Percentiles rank a stretch among this genome's conserved stretches.
Conservation (phyloP, 2,329 filamentous ascomycete genomes). For the Coniella vitis region DNA sequence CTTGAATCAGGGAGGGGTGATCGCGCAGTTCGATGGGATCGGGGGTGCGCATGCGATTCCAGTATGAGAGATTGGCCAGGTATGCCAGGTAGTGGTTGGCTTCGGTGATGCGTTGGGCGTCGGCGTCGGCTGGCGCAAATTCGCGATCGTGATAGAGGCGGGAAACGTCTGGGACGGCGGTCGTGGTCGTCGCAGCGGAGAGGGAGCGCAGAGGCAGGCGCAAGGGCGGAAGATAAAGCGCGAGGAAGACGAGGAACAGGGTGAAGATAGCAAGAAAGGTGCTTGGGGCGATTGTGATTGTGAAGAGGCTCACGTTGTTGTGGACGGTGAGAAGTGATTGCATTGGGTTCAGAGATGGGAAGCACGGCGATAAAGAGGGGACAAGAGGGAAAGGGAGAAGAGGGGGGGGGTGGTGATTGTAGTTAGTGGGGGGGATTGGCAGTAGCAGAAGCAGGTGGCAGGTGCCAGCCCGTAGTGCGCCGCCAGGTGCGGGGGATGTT, state of each 20-base stretch:
- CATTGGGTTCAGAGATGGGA: conserved; percentile 34
- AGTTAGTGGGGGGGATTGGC: neutral
- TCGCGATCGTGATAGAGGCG: neutral
- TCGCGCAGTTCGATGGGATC: conserved; percentile 18
- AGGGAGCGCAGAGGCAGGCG: conserved; percentile 21
- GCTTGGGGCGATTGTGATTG: conserved; percentile 51
- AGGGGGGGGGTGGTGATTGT: neutral
- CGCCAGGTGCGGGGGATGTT: neutral
- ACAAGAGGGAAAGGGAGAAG: neutral
- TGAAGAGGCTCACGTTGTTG: conserved; percentile 55
- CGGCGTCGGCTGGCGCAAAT: neutral
- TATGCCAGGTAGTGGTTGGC: conserved; percentile 6
- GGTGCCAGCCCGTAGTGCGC: too few species aligned
- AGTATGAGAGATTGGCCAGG: conserved; percentile 11
- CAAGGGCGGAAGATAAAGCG: conserved; percentile 37
- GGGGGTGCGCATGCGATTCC: conserved; percentile 8
- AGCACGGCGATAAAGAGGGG: neutral
- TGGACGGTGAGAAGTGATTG: conserved; percentile 54
- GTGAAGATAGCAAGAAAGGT: conserved; percentile 48
- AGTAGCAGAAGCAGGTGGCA: neutral
- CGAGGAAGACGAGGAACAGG: conserved; percentile 44
- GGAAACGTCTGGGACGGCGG: conserved; percentile 4
- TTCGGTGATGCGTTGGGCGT: neutral
- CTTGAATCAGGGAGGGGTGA: conserved; percentile 17
- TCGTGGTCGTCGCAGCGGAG: conserved; percentile 8